Conservation (phyloP, 1,284 basidiomycete species). For the Ganoderma boninense region DNA sequence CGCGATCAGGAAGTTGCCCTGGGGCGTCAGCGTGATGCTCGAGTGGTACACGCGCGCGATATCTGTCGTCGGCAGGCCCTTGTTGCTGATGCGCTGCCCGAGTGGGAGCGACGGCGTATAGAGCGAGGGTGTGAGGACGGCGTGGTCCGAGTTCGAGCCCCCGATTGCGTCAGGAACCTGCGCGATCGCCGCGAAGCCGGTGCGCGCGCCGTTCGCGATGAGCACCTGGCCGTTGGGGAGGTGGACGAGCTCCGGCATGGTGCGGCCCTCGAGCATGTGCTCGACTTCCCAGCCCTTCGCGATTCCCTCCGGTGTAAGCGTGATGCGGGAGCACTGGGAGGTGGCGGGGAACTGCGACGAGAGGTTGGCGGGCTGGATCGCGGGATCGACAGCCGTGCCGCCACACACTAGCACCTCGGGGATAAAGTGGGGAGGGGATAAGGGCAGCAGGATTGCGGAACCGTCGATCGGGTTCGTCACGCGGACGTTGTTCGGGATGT, state of each 20-base stretch:
- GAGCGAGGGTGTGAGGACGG: constrained; percentile 53
- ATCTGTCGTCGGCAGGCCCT: constrained; percentile 53
- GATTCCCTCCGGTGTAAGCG: constrained; percentile 30
- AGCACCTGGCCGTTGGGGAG: constrained; percentile 60
- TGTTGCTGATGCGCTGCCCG: constrained; percentile 54
- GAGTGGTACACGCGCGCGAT: constrained; percentile 56
- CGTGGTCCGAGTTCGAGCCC: constrained; percentile 55
- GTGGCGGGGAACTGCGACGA: constrained; percentile 49
- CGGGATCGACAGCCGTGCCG: constrained; percentile 41
- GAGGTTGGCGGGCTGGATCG: constrained; percentile 40
- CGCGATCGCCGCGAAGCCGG: constrained; percentile 56
- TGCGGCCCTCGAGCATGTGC: constrained; percentile 40
- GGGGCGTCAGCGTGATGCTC: constrained; percentile 47
- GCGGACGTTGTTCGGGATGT: constrained; percentile 57
- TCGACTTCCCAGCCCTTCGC: constrained; percentile 34
- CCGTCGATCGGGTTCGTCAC: constrained; percentile 53
- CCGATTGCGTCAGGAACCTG: constrained; percentile 37
- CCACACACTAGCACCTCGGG: constrained; percentile 61
- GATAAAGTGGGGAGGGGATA: constrained; percentile 52
- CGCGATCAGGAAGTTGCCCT: constrained; percentile 54
- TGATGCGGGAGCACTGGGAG: constrained; percentile 47
- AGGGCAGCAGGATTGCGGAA: constrained; percentile 53
- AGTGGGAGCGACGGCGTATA: constrained; percentile 56
- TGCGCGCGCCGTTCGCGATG: constrained; percentile 54
- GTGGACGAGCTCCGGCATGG: constrained; percentile 58